A percentile compares a stretch with the other conserved stretches of the same genome.
These are phyloP conservation scores for Echinosophora koreensis DNA, from an alignment of 306 rosid species.

Conservation along the genomic window DNA sequence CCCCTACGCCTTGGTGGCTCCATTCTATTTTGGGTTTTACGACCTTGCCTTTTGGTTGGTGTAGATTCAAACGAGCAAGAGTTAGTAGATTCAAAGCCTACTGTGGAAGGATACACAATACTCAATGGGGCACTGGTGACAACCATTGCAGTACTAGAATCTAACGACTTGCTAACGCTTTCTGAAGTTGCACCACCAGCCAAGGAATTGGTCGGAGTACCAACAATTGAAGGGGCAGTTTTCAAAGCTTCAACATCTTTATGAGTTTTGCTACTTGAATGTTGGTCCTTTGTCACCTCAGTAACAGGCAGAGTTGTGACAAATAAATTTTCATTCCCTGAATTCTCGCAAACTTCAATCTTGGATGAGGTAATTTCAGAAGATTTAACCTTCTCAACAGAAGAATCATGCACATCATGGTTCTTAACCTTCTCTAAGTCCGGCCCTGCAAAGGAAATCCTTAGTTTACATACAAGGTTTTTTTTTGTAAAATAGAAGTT, in stretches of 20 bases:
- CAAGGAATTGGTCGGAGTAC: conserved; percentile 54
- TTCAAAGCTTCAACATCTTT: conserved; percentile 50
- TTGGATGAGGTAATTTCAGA: conserved; percentile 49
- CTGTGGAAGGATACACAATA: conserved; percentile 49
- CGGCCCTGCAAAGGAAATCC: conserved; percentile 60
- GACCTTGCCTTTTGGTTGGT: conserved; percentile 77
- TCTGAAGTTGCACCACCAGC: conserved; percentile 50
- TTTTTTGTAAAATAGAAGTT: conserved; percentile 20
- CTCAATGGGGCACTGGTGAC: conserved; percentile 53
- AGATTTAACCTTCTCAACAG: conserved; percentile 47
- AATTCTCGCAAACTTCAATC: conserved; percentile 45
- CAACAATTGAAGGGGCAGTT: conserved; percentile 49
- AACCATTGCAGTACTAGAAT: conserved; percentile 53
- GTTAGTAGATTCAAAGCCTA: conserved; percentile 55
- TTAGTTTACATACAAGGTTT: conserved; percentile 31
- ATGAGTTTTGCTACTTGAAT: conserved; percentile 49
- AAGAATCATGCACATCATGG: conserved; percentile 47
- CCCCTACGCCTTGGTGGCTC: conserved; percentile 90
- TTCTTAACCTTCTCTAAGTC: conserved; percentile 57
- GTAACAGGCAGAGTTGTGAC: conserved; percentile 46
- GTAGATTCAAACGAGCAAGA: conserved; percentile 62
- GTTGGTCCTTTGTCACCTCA: conserved; percentile 54
- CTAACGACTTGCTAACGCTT: conserved; percentile 39
- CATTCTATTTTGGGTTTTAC: conserved; percentile 74
- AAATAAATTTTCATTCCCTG: conserved; percentile 45